Percentiles rank a stretch among this genome's conserved stretches.
phyloP scores from a whole-genome alignment of 2,329 filamentous ascomycete species.

The Venturia aucupariae region DNA sequence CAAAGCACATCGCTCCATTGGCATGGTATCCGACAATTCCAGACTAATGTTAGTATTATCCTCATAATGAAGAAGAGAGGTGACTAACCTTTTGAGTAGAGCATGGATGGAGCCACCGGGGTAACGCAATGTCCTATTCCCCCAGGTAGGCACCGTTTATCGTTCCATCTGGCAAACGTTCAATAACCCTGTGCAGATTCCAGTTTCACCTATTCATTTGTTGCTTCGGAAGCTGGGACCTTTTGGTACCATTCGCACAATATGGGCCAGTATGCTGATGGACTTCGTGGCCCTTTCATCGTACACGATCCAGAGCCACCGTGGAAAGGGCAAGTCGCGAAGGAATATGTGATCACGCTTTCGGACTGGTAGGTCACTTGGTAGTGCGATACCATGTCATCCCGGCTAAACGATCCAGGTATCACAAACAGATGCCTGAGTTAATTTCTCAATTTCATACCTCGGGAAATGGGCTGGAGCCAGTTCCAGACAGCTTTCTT shows the following conservation, averaged over 20 bases:
- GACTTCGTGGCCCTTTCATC: constrained; percentile 57
- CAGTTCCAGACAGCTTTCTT: constrained; percentile 54
- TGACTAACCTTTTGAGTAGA: neutral
- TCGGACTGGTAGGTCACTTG: constrained; percentile 57
- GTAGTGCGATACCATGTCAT: neutral
- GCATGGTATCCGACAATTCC: constrained; percentile 52
- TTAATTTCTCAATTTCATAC: constrained; percentile 42
- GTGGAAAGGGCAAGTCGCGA: constrained; percentile 44
- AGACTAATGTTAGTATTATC: neutral
- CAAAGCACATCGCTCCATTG: constrained; percentile 57
- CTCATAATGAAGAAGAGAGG: neutral
- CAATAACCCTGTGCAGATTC: neutral
- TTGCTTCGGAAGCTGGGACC: constrained; percentile 42
- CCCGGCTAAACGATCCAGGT: neutral
- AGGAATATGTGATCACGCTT: constrained; percentile 55
- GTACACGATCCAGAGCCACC: constrained; percentile 51
- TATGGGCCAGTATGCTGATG: constrained; percentile 54
- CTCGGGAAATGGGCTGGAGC: constrained; percentile 42
- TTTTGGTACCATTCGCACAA: constrained; percentile 64
- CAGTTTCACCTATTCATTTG: constrained; percentile 17
- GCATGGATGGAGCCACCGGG: constrained; percentile 14
- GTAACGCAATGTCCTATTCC: constrained; percentile 14
- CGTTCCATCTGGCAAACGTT: constrained; percentile 54
- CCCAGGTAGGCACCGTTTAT: constrained; percentile 37
- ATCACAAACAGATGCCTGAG: constrained; percentile 44